phyloP scores from a whole-genome alignment of 805 yeast species.

The Nakazawaea peltata region DNA sequence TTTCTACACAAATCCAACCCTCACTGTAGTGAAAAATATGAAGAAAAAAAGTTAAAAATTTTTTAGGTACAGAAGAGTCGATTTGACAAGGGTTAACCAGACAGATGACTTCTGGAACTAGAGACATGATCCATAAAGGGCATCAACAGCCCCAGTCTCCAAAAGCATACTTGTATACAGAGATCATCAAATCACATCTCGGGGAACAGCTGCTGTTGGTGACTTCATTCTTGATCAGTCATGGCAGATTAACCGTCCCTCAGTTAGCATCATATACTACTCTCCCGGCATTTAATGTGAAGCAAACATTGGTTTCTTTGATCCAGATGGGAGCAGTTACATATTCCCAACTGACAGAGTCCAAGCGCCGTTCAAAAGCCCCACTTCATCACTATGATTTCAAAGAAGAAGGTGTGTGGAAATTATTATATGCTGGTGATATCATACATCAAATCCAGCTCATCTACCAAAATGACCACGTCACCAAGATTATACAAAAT shows the following conservation, averaged over 20 bases:
- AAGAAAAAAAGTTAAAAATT: no score
- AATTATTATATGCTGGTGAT: constrained; percentile 70
- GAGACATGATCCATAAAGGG: no score
- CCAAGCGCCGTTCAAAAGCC: no score
- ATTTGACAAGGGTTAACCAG: no score
- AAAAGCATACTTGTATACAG: constrained; percentile 47
- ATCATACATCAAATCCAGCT: constrained; percentile 47
- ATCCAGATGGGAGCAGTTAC: constrained; percentile 73
- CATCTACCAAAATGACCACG: constrained; percentile 29
- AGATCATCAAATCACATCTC: constrained; percentile 42
- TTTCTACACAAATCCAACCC: no score
- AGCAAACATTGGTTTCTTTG: constrained; percentile 63
- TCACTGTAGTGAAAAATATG: no score
- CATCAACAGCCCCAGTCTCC: constrained; percentile 47
- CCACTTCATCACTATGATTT: constrained; percentile 47
- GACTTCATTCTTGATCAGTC: constrained; percentile 49
- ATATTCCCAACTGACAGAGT: constrained; percentile 38
- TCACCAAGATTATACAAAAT: constrained; percentile 59
- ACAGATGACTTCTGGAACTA: no score
- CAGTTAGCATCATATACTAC: constrained; percentile 43
- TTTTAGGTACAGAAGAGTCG: no score
- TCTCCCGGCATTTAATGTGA: constrained; percentile 43
- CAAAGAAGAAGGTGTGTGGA: constrained; percentile 55
- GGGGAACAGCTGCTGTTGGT: constrained; percentile 72
- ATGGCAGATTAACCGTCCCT: constrained; percentile 55